Conservation (phyloP, 2,329 filamentous ascomycete genomes). For the Cladobotryum mycophilum region DNA sequence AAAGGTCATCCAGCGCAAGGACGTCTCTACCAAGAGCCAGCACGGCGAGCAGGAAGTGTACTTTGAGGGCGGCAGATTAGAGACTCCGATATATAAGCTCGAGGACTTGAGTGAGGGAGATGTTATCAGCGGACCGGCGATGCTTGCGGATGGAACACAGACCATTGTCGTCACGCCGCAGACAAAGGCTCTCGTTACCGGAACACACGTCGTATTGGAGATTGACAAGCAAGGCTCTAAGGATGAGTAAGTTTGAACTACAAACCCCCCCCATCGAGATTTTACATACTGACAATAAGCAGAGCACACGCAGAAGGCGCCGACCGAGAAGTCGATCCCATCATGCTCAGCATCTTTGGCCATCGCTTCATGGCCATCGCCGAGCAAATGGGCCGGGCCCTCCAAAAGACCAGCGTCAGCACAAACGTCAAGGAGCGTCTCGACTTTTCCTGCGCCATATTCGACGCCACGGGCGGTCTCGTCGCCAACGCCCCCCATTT, state of each 20-base stretch:
- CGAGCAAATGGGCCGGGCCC: slow-evolving; percentile 73
- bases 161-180: slow-evolving; percentile 85
- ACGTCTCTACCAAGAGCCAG: slow-evolving; percentile 51
- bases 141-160: slow-evolving; percentile 81
- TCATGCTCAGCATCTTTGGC: slow-evolving; percentile 73
- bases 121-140: slow-evolving; percentile 70
- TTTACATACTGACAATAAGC: neutral
- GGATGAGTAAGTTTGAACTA: slow-evolving; percentile 21
- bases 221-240: slow-evolving; percentile 52
- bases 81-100: slow-evolving; percentile 79
- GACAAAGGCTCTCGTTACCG: slow-evolving; percentile 68
- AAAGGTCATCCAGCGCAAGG: slow-evolving; percentile 57
- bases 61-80: slow-evolving; percentile 71
- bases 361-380: slow-evolving; percentile 83
- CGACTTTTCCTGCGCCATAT: slow-evolving; percentile 77
- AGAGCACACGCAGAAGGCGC: slow-evolving; percentile 17
- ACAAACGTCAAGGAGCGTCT: slow-evolving; percentile 79
- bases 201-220: slow-evolving; percentile 87
- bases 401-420: slow-evolving; percentile 75
- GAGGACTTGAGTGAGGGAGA: slow-evolving; percentile 67
- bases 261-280: neutral
- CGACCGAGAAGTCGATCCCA: slow-evolving; percentile 56
- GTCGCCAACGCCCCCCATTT: slow-evolving; percentile 77
- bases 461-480: slow-evolving; percentile 67
- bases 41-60: slow-evolving; percentile 68